Evolutionary conservation across 2,329 filamentous ascomycete genomes (phyloP).

Genomic region (Colletotrichum tamarilloi): DNA sequence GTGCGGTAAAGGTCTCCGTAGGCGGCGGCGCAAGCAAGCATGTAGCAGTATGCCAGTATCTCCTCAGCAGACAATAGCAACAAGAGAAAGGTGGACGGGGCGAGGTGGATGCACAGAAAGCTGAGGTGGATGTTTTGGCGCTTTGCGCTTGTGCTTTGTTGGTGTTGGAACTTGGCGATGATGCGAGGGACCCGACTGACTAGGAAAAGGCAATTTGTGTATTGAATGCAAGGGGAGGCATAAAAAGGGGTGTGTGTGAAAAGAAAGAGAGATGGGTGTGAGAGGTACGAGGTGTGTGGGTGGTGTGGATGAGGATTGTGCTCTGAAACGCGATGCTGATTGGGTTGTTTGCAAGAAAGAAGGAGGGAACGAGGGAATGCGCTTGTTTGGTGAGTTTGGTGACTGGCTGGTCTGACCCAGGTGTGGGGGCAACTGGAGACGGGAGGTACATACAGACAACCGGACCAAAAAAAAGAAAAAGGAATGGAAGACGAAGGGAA

Average conservation of each 20-base stretch:
- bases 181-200: conserved; percentile 33
- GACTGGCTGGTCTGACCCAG: conserved; percentile 23
- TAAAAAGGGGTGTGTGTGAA: conserved; percentile 9
- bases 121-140: conserved; percentile 3
- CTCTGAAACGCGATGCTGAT: not conserved
- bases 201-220: conserved; percentile 35
- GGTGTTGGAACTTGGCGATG: conserved; percentile 14
- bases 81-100: not conserved
- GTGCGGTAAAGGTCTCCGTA: not conserved
- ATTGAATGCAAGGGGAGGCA: conserved; percentile 31
- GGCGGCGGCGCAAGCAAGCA: not conserved
- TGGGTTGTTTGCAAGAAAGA: not conserved
- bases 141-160: not conserved
- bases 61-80: not conserved
- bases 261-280: conserved; percentile 8
- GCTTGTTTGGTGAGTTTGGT: conserved; percentile 22
- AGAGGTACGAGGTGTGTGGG: not conserved
- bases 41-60: too few species aligned
- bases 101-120: conserved; percentile 2
- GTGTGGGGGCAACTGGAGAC: not conserved
- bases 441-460: conserved; percentile 3
- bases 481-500: conserved; percentile 15
- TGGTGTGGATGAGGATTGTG: conserved; percentile 19
- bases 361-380: conserved; percentile 22
- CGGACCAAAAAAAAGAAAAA: not conserved